Evolutionary conservation across 2,329 filamentous ascomycete genomes (phyloP).

Genomic region (Penicillium expansum): DNA sequence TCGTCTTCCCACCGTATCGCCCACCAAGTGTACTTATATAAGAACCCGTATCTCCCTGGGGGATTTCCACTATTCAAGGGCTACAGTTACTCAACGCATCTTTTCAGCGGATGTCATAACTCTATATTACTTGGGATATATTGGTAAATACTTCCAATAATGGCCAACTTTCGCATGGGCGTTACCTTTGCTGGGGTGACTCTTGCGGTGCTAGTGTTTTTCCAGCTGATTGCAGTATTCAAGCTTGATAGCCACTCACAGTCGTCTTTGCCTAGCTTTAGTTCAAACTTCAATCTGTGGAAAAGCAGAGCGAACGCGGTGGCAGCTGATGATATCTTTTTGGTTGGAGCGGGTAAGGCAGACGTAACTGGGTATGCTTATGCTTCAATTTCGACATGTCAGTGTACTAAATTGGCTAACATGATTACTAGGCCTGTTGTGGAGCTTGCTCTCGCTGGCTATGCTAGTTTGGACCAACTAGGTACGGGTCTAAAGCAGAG

Average conservation of each 20-base stretch:
- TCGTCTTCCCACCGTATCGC: neutral
- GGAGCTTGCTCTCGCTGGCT: slow-evolving; percentile 88
- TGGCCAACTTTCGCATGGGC: slow-evolving; percentile 31
- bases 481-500: slow-evolving; percentile 84
- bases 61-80: neutral
- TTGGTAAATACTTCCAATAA: slow-evolving; percentile 13
- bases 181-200: slow-evolving; percentile 27
- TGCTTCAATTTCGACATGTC: neutral
- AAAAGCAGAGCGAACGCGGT: slow-evolving; percentile 22
- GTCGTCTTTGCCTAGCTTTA: slow-evolving; percentile 15
- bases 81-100: neutral
- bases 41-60: slow-evolving; percentile 5
- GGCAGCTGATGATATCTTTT: slow-evolving; percentile 49
- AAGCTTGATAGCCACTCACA: slow-evolving; percentile 17
- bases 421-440: slow-evolving; percentile 65
- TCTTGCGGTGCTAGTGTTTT: slow-evolving; percentile 28
- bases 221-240: slow-evolving; percentile 32
- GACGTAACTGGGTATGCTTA: slow-evolving; percentile 64
- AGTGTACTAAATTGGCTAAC: neutral
- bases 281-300: slow-evolving; percentile 23
- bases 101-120: slow-evolving; percentile 7
- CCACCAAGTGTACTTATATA: neutral
- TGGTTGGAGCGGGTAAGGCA: slow-evolving; percentile 67
- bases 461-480: slow-evolving; percentile 78
- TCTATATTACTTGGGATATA: neutral